Evolutionary conservation across 495 filamentous ascomycete species (phyloP).

Genomic region (Aspergillus carlsbadensis): DNA sequence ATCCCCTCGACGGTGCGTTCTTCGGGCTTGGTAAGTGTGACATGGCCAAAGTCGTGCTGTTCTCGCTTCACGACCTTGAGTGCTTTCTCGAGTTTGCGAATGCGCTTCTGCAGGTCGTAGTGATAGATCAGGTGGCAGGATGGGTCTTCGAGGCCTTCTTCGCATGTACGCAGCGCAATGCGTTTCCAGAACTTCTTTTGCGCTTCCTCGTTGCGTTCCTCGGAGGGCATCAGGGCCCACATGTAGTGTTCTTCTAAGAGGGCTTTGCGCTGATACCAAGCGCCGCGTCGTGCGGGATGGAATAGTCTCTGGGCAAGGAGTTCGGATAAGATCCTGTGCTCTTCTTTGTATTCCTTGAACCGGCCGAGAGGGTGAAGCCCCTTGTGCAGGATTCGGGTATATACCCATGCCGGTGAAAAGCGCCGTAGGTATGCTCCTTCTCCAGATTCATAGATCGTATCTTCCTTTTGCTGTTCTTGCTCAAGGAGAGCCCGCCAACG

Average conservation of each 20-base stretch:
- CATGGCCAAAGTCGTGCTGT: conserved; percentile 92
- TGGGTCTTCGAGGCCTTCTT: conserved; percentile 79
- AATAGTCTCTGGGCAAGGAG: conserved; percentile 81
- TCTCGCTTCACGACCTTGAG: conserved; percentile 81
- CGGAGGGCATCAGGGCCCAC: conserved; percentile 55
- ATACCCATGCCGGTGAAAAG: conserved; percentile 90
- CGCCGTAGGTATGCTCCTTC: conserved; percentile 91
- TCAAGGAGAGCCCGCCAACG: conserved; percentile 73
- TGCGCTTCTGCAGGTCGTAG: conserved; percentile 90
- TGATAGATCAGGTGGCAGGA: conserved; percentile 90
- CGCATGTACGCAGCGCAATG: conserved; percentile 78
- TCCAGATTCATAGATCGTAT: conserved; percentile 73
- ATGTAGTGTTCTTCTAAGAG: conserved; percentile 95
- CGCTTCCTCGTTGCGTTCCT: conserved; percentile 53
- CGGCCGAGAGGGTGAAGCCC: conserved; percentile 75
- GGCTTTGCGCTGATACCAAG: conserved; percentile 96
- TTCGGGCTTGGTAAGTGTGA: conserved; percentile 68
- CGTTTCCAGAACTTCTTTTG: conserved; percentile 84
- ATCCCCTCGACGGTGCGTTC: conserved; percentile 76
- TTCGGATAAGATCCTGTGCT: conserved; percentile 72
- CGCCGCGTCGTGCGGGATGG: conserved; percentile 78
- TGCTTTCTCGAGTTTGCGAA: conserved; percentile 81
- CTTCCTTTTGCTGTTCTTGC: conserved; percentile 80
- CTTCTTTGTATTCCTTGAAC: conserved; percentile 75
- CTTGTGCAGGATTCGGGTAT: conserved; percentile 92